Base-by-base conservation (phyloP, 345 rosid genomes). In the Euphorbia lathyris region DNA sequence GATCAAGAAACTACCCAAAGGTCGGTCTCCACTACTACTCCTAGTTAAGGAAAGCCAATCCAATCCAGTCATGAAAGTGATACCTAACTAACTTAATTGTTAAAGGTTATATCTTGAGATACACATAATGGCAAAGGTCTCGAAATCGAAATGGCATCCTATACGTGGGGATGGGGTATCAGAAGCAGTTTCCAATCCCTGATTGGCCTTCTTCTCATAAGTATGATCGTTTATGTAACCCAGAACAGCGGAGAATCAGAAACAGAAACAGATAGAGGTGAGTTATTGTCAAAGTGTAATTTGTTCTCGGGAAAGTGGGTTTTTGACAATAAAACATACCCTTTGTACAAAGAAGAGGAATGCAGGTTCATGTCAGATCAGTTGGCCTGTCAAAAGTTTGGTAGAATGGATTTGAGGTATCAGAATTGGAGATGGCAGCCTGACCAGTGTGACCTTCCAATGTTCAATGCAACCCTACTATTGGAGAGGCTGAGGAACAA, bases 141-240 rank as follows among this genome's bases (percentile, higher is more conserved):
- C n/a, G n/a, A n/a, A n/a, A n/a, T n/a, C n/a, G n/a, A n/a, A n/a
- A n/a, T n/a, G n/a, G n/a, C 52, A 4, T 11, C 68, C 26, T 38
- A 20, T 17, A 72, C 83, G 66, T 63, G 85, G 74, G 89, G 83
- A 66, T 63, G 85, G 74, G 89, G 83, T 3, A 66, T 88, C 60
- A 83, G 86, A 52, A 76, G 80, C 71, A 82, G 85, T 76, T 87
- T 89, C 74, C 87, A 88, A 47, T 83, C 87, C 75, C 78, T 94
- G 5, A 70, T 88, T 51, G 87, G 85, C 66, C 76, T 91, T 22
- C 88, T 94, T 38, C 67, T 84, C 1, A 53, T 91, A 72, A 50
- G 89, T 11, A 77, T 84, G 42, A 71, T 80, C 52, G 72, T 89
- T 59, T 94, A 81, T 72, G 66, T 86, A 2, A 74, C 79, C 45